These are phyloP conservation scores for Graphilbum sp. DNA, from an alignment of 2,329 filamentous ascomycete species.

Conservation along the genomic window DNA sequence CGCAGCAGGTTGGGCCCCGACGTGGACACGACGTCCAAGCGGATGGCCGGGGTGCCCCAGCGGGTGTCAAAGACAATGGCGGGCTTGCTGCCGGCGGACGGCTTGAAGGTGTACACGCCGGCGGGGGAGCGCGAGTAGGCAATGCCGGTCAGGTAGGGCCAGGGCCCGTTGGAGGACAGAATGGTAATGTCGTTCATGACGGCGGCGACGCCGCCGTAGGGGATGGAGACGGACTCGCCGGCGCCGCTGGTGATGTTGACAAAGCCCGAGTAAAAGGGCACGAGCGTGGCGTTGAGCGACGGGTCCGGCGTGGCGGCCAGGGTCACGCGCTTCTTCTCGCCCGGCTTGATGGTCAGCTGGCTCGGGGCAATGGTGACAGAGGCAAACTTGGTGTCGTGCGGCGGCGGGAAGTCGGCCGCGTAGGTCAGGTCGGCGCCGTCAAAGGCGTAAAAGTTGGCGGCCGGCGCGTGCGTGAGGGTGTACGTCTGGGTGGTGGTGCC, in stretches of 20 bases:
- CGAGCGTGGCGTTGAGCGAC: conserved; percentile 17
- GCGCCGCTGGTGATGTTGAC: conserved; percentile 22
- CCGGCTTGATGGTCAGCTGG: conserved; percentile 23
- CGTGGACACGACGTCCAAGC: too few species aligned
- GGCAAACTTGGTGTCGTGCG: not conserved
- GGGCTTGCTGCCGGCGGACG: too few species aligned
- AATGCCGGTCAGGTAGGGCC: conserved; percentile 14
- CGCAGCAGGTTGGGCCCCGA: conserved; percentile 7
- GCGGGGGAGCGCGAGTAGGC: conserved; percentile 3
- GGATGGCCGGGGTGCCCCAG: too few species aligned
- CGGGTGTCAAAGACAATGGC: too few species aligned
- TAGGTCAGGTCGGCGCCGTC: conserved; percentile 1
- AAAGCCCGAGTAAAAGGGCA: conserved; percentile 32
- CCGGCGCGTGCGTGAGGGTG: conserved; percentile 30
- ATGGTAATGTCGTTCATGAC: conserved; percentile 3
- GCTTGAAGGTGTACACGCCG: too few species aligned
- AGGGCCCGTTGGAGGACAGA: conserved; percentile 19
- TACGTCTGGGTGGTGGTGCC: conserved; percentile 32
- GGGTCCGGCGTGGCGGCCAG: conserved; percentile 25
- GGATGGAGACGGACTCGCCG: not conserved
- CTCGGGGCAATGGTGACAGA: conserved; percentile 20
- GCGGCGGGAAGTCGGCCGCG: not conserved
- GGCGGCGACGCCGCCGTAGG: not conserved
- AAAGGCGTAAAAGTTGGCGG: conserved; percentile 37
- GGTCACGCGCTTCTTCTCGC: conserved; percentile 24